These are phyloP conservation scores for Ceratobasidium sp. DNA, from an alignment of 1,284 basidiomycete species.

Conservation along the genomic window DNA sequence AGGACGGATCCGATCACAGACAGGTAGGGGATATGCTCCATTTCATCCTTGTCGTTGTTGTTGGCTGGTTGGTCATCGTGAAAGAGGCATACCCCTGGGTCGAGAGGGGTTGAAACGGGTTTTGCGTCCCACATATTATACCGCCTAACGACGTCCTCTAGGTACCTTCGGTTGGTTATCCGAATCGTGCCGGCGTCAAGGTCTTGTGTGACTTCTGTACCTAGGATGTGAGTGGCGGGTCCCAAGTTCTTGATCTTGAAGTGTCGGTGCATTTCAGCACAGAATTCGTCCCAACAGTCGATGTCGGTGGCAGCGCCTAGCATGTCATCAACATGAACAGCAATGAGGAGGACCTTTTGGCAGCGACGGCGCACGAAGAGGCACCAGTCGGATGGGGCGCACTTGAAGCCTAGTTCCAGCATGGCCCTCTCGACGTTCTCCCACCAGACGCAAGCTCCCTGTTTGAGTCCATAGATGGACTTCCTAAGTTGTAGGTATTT, in stretches of 20 bases:
- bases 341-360: constrained; percentile 42
- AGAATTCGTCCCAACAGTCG: constrained; percentile 23
- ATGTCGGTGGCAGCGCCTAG: constrained; percentile 35
- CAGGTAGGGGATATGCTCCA: constrained; percentile 4
- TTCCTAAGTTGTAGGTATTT: neutral
- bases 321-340: constrained; percentile 49
- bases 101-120: constrained; percentile 30
- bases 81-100: constrained; percentile 17
- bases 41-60: constrained; percentile 26
- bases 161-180: constrained; percentile 46
- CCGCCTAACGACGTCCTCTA: constrained; percentile 28
- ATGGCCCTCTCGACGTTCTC: constrained; percentile 5
- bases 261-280: neutral
- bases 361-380: constrained; percentile 8
- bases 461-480: constrained; percentile 39
- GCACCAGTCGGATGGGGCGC: constrained; percentile 9
- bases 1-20: neutral
- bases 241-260: constrained; percentile 46
- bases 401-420: constrained; percentile 22
- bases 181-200: neutral
- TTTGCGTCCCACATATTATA: constrained; percentile 32
- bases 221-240: constrained; percentile 43
- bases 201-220: constrained; percentile 44
- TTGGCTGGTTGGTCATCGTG: constrained; percentile 6
- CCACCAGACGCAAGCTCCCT: constrained; percentile 27